A percentile compares a stretch with the other conserved stretches of the same genome.
Conservation (phyloP, 768 basidiomycete species). For the Pleurotus citrinopileatus region DNA sequence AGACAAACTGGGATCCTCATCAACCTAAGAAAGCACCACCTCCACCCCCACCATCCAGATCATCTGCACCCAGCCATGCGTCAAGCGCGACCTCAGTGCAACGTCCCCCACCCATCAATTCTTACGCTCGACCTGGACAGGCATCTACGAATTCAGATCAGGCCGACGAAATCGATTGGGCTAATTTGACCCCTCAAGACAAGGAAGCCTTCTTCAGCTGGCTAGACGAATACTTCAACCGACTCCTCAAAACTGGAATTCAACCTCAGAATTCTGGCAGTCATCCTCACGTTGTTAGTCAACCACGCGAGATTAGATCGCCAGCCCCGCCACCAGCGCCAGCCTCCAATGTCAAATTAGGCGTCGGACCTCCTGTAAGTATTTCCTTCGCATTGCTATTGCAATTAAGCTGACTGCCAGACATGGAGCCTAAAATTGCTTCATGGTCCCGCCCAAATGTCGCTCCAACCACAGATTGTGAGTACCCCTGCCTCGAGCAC, state of each 20-base stretch:
- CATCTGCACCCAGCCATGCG: conserved; percentile 13
- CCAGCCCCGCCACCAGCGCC: conserved; percentile 15
- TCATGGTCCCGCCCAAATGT: conserved; percentile 20
- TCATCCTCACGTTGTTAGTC: neutral
- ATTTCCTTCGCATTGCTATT: neutral
- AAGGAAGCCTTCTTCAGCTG: conserved; percentile 73
- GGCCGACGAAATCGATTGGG: conserved; percentile 57
- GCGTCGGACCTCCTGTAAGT: conserved; percentile 18
- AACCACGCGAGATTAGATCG: neutral
- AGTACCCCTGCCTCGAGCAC: neutral
- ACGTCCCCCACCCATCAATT: conserved; percentile 29
- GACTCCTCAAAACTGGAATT: conserved; percentile 30
- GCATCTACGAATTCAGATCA: conserved; percentile 14
- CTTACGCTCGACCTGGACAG: conserved; percentile 22
- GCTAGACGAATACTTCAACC: conserved; percentile 79
- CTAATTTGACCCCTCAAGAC: conserved; percentile 61
- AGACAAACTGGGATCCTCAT: conserved; percentile 64
- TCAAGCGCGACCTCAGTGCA: conserved; percentile 21
- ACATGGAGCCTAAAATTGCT: conserved; percentile 22
- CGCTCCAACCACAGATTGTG: conserved; percentile 8
- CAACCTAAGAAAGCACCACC: conserved; percentile 50
- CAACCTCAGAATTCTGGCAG: conserved; percentile 10
- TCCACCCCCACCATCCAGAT: conserved; percentile 29
- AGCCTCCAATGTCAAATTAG: neutral
- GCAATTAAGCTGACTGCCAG: neutral